phyloP scores from a whole-genome alignment of 805 yeast species.

The Allodekkera sacchari region DNA sequence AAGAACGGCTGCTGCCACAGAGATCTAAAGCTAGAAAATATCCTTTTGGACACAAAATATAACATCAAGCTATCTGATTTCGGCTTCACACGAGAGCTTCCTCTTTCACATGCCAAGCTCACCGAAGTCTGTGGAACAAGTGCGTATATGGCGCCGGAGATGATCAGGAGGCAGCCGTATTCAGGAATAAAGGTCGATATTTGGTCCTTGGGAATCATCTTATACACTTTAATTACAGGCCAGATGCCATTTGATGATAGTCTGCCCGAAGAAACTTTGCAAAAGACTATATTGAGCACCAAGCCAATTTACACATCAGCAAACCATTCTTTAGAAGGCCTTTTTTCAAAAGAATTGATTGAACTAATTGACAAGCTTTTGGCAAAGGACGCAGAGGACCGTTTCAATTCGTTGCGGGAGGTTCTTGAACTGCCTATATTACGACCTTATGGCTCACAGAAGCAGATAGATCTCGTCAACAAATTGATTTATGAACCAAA shows the following conservation, averaged over 20 bases:
- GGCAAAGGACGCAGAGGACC: constrained; percentile 51
- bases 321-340: background rate
- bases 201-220: constrained; percentile 88
- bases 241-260: constrained; percentile 90
- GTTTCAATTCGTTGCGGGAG: constrained; percentile 49
- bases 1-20: constrained; percentile 67
- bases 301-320: constrained; percentile 45
- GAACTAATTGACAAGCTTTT: constrained; percentile 51
- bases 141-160: constrained; percentile 95
- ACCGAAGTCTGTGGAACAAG: constrained; percentile 91
- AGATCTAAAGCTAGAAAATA: constrained; percentile 84
- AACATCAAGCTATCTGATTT: constrained; percentile 80
- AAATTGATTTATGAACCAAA: constrained; percentile 28
- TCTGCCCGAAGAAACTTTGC: constrained; percentile 46
- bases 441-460: constrained; percentile 33
- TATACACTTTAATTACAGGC: constrained; percentile 79
- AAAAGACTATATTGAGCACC: constrained; percentile 48
- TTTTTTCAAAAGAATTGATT: constrained; percentile 32
- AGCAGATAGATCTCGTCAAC: constrained; percentile 32
- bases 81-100: constrained; percentile 82
- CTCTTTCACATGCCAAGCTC: constrained; percentile 30
- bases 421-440: constrained; percentile 45
- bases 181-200: constrained; percentile 77
- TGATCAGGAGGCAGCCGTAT: constrained; percentile 59
- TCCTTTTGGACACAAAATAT: constrained; percentile 49